phyloP scores from a whole-genome alignment of 345 rosid genomes.

The Populus tremula region DNA sequence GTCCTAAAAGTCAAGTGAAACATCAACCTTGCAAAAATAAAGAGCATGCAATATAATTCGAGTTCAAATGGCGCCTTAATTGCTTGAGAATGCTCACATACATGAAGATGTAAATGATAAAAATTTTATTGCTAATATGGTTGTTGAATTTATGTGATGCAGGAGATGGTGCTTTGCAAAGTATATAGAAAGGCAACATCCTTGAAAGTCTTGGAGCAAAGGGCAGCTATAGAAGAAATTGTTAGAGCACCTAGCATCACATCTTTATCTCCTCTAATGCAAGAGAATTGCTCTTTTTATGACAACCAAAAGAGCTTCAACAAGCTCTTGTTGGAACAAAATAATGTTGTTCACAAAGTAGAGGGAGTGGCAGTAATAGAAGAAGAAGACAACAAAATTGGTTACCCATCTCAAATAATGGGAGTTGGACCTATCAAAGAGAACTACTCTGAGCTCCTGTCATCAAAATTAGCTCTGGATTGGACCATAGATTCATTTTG shows the following conservation, averaged over 20 bases:
- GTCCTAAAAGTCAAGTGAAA: no score
- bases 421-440: neutral
- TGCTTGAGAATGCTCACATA: neutral
- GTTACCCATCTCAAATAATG: neutral
- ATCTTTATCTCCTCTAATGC: neutral
- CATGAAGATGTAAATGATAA: neutral
- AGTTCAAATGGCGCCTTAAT: no score
- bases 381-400: neutral
- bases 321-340: no score
- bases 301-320: neutral
- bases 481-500: neutral
- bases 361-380: neutral
- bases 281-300: neutral
- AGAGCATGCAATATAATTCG: no score
- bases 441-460: neutral
- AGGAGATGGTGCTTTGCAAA: constrained; percentile 38
- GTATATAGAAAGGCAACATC: constrained; percentile 38
- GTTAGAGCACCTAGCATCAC: neutral
- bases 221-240: constrained; percentile 17
- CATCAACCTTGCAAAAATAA: no score
- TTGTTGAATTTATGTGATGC: neutral
- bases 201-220: constrained; percentile 35
- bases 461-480: neutral
- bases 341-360: neutral
- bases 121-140: neutral